Evolutionary conservation across 1,284 basidiomycete genomes (phyloP).

Genomic region (Ganoderma sinense): DNA sequence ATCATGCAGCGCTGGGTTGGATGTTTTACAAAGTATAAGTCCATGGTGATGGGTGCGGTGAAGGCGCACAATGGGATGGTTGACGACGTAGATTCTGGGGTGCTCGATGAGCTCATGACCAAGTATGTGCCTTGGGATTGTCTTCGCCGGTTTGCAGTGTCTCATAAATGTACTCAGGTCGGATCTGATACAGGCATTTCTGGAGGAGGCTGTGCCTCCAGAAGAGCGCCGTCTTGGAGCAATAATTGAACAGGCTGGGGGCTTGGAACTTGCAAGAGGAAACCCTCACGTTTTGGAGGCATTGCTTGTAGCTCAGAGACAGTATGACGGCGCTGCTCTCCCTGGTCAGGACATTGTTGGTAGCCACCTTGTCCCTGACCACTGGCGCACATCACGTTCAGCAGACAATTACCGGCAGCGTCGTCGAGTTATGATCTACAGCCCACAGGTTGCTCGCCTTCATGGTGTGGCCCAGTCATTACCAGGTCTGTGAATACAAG

Average conservation of each 20-base stretch:
- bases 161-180: not conserved
- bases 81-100: not conserved
- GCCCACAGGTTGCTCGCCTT: not conserved
- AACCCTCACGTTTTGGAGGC: not conserved
- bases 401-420: not conserved
- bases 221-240: not conserved
- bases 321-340: not conserved
- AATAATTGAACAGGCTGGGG: not conserved
- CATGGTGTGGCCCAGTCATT: not conserved
- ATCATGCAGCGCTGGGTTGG: not conserved
- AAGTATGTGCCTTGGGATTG: not conserved
- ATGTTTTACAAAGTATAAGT: not conserved
- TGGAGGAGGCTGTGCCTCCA: not conserved
- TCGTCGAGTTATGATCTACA: not conserved
- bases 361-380: too few species aligned
- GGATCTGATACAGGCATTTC: not conserved
- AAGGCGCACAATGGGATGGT: not conserved
- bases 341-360: not conserved
- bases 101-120: not conserved
- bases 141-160: not conserved
- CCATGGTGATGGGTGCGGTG: not conserved
- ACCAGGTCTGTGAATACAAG: not conserved
- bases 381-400: not conserved
- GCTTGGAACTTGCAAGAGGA: not conserved
- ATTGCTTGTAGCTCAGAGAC: not conserved